phyloP scores from a whole-genome alignment of 2,329 filamentous ascomycete genomes.

The Metarhizium brunneum region DNA sequence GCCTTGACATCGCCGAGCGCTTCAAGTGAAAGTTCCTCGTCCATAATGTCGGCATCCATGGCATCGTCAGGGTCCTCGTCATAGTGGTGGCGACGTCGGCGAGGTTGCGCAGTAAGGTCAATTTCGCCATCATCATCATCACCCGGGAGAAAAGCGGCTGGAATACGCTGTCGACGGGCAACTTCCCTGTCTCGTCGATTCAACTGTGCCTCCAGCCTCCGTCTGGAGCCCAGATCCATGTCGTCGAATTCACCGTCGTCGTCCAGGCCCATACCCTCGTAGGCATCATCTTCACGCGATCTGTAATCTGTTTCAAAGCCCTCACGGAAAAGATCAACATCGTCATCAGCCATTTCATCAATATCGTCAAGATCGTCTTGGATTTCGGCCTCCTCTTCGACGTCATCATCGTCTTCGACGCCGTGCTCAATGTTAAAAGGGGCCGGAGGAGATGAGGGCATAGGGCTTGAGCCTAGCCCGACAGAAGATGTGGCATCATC shows the following conservation, averaged over 20 bases:
- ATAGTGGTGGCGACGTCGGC: conserved; percentile 78
- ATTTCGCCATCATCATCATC: conserved; percentile 80
- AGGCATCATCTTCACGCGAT: conserved; percentile 56
- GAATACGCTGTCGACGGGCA: conserved; percentile 55
- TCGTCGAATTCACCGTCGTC: conserved; percentile 68
- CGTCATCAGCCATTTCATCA: conserved; percentile 74
- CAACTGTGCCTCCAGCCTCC: conserved; percentile 63
- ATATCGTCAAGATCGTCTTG: conserved; percentile 69
- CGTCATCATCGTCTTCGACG: conserved; percentile 61
- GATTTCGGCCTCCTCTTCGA: conserved; percentile 61
- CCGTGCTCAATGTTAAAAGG: conserved; percentile 55
- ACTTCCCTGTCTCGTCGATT: conserved; percentile 67
- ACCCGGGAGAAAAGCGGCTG: conserved; percentile 64
- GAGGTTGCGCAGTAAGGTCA: conserved; percentile 77
- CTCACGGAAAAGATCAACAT: conserved; percentile 68
- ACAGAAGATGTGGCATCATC: conserved; percentile 44
- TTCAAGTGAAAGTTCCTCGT: conserved; percentile 88
- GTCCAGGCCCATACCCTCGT: conserved; percentile 64
- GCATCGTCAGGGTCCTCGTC: conserved; percentile 92
- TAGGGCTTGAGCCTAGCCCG: conserved; percentile 47
- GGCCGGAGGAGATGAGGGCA: conserved; percentile 57
- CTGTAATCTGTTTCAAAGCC: conserved; percentile 65
- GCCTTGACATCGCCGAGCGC: conserved; percentile 90
- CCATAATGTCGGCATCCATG: conserved; percentile 89
- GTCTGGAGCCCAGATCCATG: conserved; percentile 56